Percentiles rank a stretch among this genome's conserved stretches.
phyloP scores from a whole-genome alignment of 805 yeast genomes.

The Maudiozyma bulderi region DNA sequence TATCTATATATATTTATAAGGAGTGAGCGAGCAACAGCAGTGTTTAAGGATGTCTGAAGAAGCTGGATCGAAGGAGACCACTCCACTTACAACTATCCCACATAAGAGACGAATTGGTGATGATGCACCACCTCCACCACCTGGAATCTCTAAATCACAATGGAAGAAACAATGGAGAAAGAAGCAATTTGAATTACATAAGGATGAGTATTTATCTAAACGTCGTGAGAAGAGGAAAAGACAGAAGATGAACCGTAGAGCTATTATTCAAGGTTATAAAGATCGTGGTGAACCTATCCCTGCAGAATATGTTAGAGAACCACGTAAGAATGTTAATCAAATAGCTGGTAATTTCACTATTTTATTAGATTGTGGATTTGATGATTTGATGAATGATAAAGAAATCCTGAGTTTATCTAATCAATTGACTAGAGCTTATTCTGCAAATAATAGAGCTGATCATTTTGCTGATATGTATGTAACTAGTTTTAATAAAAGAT shows the following conservation, averaged over 20 bases:
- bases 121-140: constrained; percentile 44
- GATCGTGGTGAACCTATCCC: constrained; percentile 34
- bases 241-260: constrained; percentile 34
- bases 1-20: no score
- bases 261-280: constrained; percentile 27
- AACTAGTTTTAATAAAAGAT: constrained; percentile 54
- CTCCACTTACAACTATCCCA: no score
- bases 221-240: constrained; percentile 48
- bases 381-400: constrained; percentile 75
- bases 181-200: constrained; percentile 51
- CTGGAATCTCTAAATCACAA: constrained; percentile 78
- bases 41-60: no score
- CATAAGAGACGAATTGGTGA: constrained; percentile 2
- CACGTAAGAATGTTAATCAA: constrained; percentile 36
- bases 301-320: constrained; percentile 31
- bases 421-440: constrained; percentile 75
- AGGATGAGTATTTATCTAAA: constrained; percentile 47
- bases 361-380: constrained; percentile 85
- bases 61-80: no score
- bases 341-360: constrained; percentile 40
- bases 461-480: constrained; percentile 51
- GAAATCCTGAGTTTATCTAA: constrained; percentile 59
- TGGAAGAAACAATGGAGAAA: constrained; percentile 66
- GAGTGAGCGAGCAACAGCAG: no score
- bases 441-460: constrained; percentile 58